Conservation (phyloP, 2,329 filamentous ascomycete genomes). For the Trichoderma citrinoviride region DNA sequence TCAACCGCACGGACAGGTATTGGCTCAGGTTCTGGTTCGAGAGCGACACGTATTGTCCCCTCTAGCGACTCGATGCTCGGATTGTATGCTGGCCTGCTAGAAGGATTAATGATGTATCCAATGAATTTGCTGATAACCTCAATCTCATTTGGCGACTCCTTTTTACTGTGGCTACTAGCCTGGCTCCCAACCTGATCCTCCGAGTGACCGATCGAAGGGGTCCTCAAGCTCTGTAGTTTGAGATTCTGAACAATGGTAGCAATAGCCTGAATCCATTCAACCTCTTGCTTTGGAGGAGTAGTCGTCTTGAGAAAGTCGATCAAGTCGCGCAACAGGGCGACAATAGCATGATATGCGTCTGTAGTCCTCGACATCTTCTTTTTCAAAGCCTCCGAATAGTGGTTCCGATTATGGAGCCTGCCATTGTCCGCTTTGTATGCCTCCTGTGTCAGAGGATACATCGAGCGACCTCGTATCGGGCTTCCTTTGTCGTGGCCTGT, state of each 20-base stretch:
- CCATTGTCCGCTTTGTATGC: conserved; percentile 5
- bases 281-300: neutral
- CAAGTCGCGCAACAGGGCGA: neutral
- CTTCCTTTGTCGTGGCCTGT: conserved; percentile 15
- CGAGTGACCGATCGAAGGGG: too few relatives aligned
- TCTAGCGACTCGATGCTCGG: neutral
- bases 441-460: conserved; percentile 20
- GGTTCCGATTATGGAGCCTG: conserved; percentile 1
- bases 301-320: conserved; percentile 15
- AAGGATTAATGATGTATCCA: neutral
- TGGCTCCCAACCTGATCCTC: neutral
- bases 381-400: neutral
- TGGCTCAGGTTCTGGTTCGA: neutral
- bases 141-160: neutral
- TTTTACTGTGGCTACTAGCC: neutral
- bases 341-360: neutral
- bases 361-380: conserved; percentile 4
- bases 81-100: neutral
- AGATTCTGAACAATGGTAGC: neutral
- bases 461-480: conserved; percentile 19
- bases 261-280: conserved; percentile 14
- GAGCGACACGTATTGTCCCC: neutral
- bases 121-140: conserved; percentile 15
- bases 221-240: neutral
- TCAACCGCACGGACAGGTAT: too few relatives aligned